phyloP scores from a whole-genome alignment of 306 rosid species.

The Quercus dentata region DNA sequence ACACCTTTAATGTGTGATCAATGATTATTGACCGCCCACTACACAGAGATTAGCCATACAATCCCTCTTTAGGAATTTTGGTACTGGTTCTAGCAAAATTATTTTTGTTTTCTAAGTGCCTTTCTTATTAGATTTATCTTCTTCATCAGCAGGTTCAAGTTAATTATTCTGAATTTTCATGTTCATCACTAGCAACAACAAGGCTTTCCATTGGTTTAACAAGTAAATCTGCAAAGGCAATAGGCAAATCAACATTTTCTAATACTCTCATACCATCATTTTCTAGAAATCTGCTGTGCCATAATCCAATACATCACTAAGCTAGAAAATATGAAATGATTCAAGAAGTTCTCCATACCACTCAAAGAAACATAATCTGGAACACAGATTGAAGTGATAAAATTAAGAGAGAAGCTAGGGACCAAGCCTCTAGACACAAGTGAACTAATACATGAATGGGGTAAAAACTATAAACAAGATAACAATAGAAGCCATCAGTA shows the following conservation, averaged over 20 bases:
- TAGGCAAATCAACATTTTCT: slow-evolving; percentile 87
- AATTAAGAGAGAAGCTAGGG: too few relatives aligned
- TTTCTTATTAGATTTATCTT: slow-evolving; percentile 31
- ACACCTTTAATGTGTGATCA: slow-evolving; percentile 79
- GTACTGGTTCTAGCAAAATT: slow-evolving; percentile 48
- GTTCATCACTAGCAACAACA: slow-evolving; percentile 5
- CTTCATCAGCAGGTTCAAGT: slow-evolving; percentile 31
- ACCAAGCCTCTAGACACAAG: too few relatives aligned
- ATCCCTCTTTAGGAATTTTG: slow-evolving; percentile 77
- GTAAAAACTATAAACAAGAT: too few relatives aligned
- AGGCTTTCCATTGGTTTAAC: slow-evolving; percentile 44
- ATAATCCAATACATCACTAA: slow-evolving; percentile 55
- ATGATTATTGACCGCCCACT: slow-evolving; percentile 63
- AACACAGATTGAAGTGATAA: too few relatives aligned
- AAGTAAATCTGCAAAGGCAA: slow-evolving; percentile 50
- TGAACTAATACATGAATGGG: too few relatives aligned
- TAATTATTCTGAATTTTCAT: slow-evolving; percentile 5
- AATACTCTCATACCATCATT: slow-evolving; percentile 87
- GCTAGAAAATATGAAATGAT: slow-evolving; percentile 50
- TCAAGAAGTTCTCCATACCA: too few relatives aligned
- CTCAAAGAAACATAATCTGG: too few relatives aligned
- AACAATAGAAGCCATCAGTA: too few relatives aligned
- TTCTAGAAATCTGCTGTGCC: slow-evolving; percentile 64
- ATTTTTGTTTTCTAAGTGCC: slow-evolving; percentile 22
- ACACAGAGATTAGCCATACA: slow-evolving; percentile 98